A percentile compares a stretch with the other conserved stretches of the same genome.
Evolutionary conservation across 345 rosid species (phyloP).

Genomic region (Lumnitzera littorea): DNA sequence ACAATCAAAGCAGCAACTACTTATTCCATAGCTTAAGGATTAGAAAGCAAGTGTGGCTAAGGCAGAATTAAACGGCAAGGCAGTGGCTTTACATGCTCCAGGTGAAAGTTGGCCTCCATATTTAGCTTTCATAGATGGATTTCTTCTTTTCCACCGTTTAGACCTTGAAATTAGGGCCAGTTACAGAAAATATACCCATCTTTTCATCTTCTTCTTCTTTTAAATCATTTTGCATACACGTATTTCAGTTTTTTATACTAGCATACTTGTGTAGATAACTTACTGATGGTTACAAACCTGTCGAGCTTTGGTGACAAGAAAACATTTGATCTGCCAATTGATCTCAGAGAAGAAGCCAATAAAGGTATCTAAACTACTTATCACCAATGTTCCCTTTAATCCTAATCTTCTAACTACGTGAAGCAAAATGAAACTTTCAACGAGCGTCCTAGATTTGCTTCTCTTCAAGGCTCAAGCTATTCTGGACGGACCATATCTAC

Average conservation of each 20-base stretch:
- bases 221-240: too few relatives aligned
- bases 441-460: slow-evolving; percentile 39
- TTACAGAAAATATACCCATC: too few relatives aligned
- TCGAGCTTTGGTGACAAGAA: slow-evolving; percentile 58
- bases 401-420: not conserved
- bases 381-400: too few relatives aligned
- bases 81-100: slow-evolving; percentile 45
- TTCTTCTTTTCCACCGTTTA: not conserved
- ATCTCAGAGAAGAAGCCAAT: slow-evolving; percentile 54
- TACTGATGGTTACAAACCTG: slow-evolving; percentile 33
- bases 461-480: slow-evolving; percentile 49
- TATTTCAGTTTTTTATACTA: too few relatives aligned
- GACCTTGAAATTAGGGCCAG: too few relatives aligned
- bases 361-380: slow-evolving; percentile 36
- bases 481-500: slow-evolving; percentile 82
- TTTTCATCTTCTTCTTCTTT: not conserved
- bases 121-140: not conserved
- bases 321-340: slow-evolving; percentile 50
- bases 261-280: slow-evolving; percentile 38
- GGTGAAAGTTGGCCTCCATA: slow-evolving; percentile 29
- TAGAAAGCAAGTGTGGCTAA: slow-evolving; percentile 31
- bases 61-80: slow-evolving; percentile 49
- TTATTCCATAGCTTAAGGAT: too few relatives aligned
- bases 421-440: too few relatives aligned
- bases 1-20: too few relatives aligned